Evolutionary conservation across 768 basidiomycete species (phyloP).

Genomic region (Ramaria rubella): DNA sequence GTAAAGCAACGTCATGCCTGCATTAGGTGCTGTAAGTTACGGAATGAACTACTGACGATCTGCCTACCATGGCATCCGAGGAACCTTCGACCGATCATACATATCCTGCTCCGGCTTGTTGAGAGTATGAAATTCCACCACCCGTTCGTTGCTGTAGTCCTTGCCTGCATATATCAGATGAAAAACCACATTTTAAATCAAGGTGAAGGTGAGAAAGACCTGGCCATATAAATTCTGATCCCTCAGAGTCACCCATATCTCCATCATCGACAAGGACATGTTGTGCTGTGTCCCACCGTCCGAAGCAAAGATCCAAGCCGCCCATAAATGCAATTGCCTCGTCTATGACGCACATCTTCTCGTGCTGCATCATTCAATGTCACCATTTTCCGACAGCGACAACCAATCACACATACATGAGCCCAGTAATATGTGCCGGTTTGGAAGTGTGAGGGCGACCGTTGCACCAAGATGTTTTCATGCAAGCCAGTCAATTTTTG

Average conservation of each 20-base stretch:
- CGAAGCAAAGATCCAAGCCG: slow-evolving; percentile 90
- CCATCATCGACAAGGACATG: slow-evolving; percentile 86
- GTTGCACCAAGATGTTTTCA: slow-evolving; percentile 91
- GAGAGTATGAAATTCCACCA: slow-evolving; percentile 78
- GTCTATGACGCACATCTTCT: slow-evolving; percentile 96
- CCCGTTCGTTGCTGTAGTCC: slow-evolving; percentile 89
- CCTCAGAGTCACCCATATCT: slow-evolving; percentile 45
- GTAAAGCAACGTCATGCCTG: slow-evolving; percentile 98
- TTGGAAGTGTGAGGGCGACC: slow-evolving; percentile 95
- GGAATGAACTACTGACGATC: neutral
- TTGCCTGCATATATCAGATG: slow-evolving; percentile 53
- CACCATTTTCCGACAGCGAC: neutral
- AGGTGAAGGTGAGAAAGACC: slow-evolving; percentile 49
- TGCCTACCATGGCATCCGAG: slow-evolving; percentile 92
- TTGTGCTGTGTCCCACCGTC: slow-evolving; percentile 96
- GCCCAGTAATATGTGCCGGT: slow-evolving; percentile 99
- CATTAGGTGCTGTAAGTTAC: neutral
- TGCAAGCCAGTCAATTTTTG: slow-evolving; percentile 72
- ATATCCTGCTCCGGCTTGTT: slow-evolving; percentile 91
- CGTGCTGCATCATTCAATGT: slow-evolving; percentile 54
- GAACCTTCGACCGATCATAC: slow-evolving; percentile 84
- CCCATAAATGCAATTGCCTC: slow-evolving; percentile 98
- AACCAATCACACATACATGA: slow-evolving; percentile 52
- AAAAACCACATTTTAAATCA: neutral
- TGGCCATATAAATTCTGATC: slow-evolving; percentile 73